A percentile compares a stretch with the other conserved stretches of the same genome.
These are phyloP conservation scores for Lactarius tabidus DNA, from an alignment of 768 basidiomycete species.

Conservation along the genomic window DNA sequence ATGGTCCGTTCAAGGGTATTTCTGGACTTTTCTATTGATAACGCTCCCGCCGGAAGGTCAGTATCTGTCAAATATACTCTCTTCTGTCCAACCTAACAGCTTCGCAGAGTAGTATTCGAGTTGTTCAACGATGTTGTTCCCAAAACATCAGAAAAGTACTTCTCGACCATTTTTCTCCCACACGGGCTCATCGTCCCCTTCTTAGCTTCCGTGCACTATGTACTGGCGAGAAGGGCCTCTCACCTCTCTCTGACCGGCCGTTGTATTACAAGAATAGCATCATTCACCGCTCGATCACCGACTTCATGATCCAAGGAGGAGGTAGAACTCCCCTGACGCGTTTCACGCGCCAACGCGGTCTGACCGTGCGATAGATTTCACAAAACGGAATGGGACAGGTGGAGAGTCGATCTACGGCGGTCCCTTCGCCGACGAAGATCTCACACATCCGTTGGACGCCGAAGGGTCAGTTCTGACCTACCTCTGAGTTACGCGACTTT, in stretches of 20 bases:
- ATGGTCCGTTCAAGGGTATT: constrained; percentile 64
- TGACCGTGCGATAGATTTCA: constrained; percentile 52
- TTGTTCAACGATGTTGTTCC: constrained; percentile 70
- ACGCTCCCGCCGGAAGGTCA: constrained; percentile 53
- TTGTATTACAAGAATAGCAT: constrained; percentile 80
- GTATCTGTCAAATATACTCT: constrained; percentile 13
- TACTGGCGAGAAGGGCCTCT: constrained; percentile 81
- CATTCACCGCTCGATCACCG: constrained; percentile 72
- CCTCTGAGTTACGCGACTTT: background rate
- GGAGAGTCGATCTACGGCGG: constrained; percentile 80
- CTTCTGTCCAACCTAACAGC: constrained; percentile 12
- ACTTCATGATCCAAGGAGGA: constrained; percentile 81
- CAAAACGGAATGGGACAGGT: constrained; percentile 72
- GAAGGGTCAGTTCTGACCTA: constrained; percentile 44
- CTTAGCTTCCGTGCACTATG: constrained; percentile 81
- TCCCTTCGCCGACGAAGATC: constrained; percentile 74
- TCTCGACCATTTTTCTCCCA: constrained; percentile 8
- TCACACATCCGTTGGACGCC: constrained; percentile 56
- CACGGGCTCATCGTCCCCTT: constrained; percentile 7
- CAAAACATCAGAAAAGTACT: constrained; percentile 78
- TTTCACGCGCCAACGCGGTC: background rate
- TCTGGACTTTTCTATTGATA: constrained; percentile 57
- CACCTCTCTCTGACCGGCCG: constrained; percentile 55
- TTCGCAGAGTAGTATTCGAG: constrained; percentile 63
- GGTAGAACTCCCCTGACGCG: constrained; percentile 39